These are phyloP conservation scores for Achlya hypogyna DNA, from an alignment of 352 stramenopile species.

Conservation along the genomic window DNA sequence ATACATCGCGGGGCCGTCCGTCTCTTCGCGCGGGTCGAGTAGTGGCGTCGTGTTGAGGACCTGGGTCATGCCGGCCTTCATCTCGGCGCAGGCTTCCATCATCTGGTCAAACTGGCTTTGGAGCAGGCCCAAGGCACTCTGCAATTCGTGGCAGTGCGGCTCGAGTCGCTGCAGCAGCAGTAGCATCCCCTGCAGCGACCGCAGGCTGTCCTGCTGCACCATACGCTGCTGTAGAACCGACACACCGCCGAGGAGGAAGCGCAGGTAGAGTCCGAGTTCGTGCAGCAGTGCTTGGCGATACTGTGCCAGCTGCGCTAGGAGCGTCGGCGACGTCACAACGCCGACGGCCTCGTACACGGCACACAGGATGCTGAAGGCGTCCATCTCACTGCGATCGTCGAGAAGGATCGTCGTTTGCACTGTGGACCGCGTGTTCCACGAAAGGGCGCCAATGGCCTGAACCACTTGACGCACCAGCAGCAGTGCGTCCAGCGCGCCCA, in stretches of 20 bases:
- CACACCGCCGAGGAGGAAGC: slow-evolving; percentile 56
- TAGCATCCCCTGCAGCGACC: slow-evolving; percentile 59
- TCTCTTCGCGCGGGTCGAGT: slow-evolving; percentile 55
- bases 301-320: slow-evolving; percentile 61
- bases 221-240: slow-evolving; percentile 66
- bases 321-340: slow-evolving; percentile 51
- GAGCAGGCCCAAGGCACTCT: slow-evolving; percentile 55
- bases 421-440: slow-evolving; percentile 74
- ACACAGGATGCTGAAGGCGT: slow-evolving; percentile 77
- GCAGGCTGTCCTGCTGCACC: slow-evolving; percentile 56
- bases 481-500: slow-evolving; percentile 58
- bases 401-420: slow-evolving; percentile 70
- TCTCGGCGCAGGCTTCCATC: slow-evolving; percentile 66
- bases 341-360: slow-evolving; percentile 70
- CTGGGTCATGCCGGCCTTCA: slow-evolving; percentile 62
- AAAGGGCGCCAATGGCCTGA: slow-evolving; percentile 70
- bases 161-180: slow-evolving; percentile 63
- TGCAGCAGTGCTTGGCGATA: slow-evolving; percentile 60
- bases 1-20: slow-evolving; percentile 53
- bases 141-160: slow-evolving; percentile 45
- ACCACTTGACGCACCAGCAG: slow-evolving; percentile 79
- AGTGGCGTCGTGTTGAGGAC: slow-evolving; percentile 41
- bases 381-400: slow-evolving; percentile 65
- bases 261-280: slow-evolving; percentile 64
- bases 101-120: slow-evolving; percentile 64